A percentile compares a stretch with the other conserved stretches of the same genome.
phyloP scores from a whole-genome alignment of 257 asterid species.

The Solanum appendiculatum region DNA sequence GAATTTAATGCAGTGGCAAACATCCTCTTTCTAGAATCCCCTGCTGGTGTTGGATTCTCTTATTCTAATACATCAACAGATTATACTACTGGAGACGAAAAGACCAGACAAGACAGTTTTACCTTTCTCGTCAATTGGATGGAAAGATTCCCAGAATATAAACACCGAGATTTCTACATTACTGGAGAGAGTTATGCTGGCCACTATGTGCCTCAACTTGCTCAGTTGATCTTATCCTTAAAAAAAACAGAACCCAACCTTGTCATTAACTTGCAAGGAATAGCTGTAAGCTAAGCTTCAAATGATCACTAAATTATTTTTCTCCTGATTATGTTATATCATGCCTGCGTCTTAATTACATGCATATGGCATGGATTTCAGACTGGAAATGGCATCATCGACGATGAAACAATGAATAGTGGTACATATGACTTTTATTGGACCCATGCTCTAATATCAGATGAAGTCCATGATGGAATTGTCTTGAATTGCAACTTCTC shows the following conservation, averaged over 20 bases:
- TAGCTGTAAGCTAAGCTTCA: not conserved
- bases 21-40: slow-evolving; percentile 8
- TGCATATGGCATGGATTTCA: slow-evolving; percentile 3
- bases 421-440: slow-evolving; percentile 47
- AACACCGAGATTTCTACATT: slow-evolving; percentile 6
- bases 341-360: not conserved
- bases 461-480: slow-evolving; percentile 41
- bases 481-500: slow-evolving; percentile 35
- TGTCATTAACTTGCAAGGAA: slow-evolving; percentile 3
- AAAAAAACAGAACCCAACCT: not conserved
- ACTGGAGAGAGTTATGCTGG: slow-evolving; percentile 15
- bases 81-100: slow-evolving; percentile 2
- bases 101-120: not conserved
- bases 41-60: slow-evolving; percentile 16
- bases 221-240: not conserved
- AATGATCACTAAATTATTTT: not conserved
- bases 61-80: slow-evolving; percentile 11
- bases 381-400: slow-evolving; percentile 56
- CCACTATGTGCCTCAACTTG: slow-evolving; percentile 8
- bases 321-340: not conserved
- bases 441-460: slow-evolving; percentile 53
- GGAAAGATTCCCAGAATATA: slow-evolving; percentile 11
- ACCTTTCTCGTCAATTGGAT: slow-evolving; percentile 11
- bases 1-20: slow-evolving; percentile 2
- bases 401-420: slow-evolving; percentile 4